phyloP scores from a whole-genome alignment of 2,329 filamentous ascomycete species.

The Ophiostoma ips region DNA sequence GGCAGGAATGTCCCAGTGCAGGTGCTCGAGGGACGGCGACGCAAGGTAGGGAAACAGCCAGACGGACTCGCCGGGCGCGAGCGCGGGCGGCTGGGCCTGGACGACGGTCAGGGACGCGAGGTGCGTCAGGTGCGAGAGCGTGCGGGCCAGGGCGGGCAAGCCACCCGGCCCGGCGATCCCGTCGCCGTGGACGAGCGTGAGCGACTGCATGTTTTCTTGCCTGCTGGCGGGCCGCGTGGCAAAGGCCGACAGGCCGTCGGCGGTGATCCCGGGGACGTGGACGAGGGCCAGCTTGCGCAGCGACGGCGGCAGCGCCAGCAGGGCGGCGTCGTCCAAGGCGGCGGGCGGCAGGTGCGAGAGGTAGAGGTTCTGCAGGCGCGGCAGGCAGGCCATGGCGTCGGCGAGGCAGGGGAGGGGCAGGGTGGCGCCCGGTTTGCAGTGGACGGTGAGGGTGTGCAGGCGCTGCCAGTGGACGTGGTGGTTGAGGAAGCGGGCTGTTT shows the following conservation, averaged over 20 bases:
- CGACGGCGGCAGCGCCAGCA: constrained; percentile 37
- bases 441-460: constrained; percentile 43
- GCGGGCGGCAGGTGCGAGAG: constrained; percentile 40
- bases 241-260: constrained; percentile 41
- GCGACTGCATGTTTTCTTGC: constrained; percentile 30
- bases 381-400: constrained; percentile 33
- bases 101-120: constrained; percentile 36
- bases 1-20: constrained; percentile 56
- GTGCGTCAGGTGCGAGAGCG: constrained; percentile 39
- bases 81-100: constrained; percentile 39
- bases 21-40: constrained; percentile 34
- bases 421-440: constrained; percentile 42
- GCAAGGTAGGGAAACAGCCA: constrained; percentile 53
- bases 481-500: constrained; percentile 21
- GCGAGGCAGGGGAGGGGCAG: constrained; percentile 32
- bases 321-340: constrained; percentile 42
- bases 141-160: constrained; percentile 42
- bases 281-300: constrained; percentile 42
- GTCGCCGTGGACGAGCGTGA: constrained; percentile 43
- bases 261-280: constrained; percentile 41
- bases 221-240: constrained; percentile 31
- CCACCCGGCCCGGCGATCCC: constrained; percentile 28
- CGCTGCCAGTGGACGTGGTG: constrained; percentile 40
- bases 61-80: constrained; percentile 40
- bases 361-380: constrained; percentile 43